Percentiles rank a stretch among this genome's conserved stretches.
Conservation (phyloP, 1,284 basidiomycete genomes). For the Stygiomarasmius scandens region DNA sequence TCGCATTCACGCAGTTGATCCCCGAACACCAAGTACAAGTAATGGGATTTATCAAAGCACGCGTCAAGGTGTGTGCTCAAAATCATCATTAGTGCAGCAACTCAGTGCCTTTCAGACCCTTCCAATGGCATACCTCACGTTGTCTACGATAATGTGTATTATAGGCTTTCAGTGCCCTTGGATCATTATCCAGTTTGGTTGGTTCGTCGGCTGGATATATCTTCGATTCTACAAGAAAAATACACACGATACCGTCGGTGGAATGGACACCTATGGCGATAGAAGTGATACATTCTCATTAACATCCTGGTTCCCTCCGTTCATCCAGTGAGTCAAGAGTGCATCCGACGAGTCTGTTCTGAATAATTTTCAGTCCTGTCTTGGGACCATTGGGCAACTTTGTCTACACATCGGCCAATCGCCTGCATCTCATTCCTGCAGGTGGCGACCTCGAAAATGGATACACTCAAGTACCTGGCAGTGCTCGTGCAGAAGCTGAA, state of each 20-base stretch:
- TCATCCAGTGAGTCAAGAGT: slow-evolving; percentile 84
- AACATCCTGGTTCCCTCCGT: slow-evolving; percentile 94
- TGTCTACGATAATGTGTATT: slow-evolving; percentile 89
- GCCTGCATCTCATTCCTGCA: slow-evolving; percentile 80
- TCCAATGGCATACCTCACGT: slow-evolving; percentile 91
- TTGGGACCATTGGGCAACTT: slow-evolving; percentile 71
- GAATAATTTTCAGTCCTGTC: slow-evolving; percentile 48
- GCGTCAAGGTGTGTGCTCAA: slow-evolving; percentile 78
- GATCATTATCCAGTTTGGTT: slow-evolving; percentile 97
- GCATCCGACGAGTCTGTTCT: slow-evolving; percentile 15
- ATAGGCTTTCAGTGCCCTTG: slow-evolving; percentile 91
- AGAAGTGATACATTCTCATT: slow-evolving; percentile 97
- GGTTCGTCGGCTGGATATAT: slow-evolving; percentile 95
- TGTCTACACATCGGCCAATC: slow-evolving; percentile 70
- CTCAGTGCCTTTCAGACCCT: slow-evolving; percentile 58
- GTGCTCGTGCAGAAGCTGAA: slow-evolving; percentile 92
- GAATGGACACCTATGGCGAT: slow-evolving; percentile 79
- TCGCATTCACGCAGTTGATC: slow-evolving; percentile 96
- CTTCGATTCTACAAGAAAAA: slow-evolving; percentile 95
- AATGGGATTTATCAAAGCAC: slow-evolving; percentile 81
- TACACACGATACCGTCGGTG: slow-evolving; percentile 56
- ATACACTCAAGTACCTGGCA: slow-evolving; percentile 80
- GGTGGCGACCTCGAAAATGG: slow-evolving; percentile 69
- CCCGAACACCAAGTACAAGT: slow-evolving; percentile 97
- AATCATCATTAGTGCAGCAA: background rate